Evolutionary conservation across 768 basidiomycete species (phyloP), one percentile per base, ranked within the genome.

Genomic region (Suillus discolor): DNA sequence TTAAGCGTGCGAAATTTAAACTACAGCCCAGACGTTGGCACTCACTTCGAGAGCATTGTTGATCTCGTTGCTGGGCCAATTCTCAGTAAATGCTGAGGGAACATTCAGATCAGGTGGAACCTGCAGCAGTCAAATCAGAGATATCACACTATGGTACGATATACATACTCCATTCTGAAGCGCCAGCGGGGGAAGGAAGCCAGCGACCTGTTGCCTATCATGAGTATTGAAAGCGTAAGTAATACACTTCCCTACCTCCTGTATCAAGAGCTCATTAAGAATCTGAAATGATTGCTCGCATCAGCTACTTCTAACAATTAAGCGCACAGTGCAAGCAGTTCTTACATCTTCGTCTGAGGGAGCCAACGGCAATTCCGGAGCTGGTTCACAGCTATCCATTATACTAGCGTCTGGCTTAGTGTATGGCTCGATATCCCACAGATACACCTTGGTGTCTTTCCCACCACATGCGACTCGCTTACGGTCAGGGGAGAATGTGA

Each of bases 401-500:
- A 61, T 5, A 76, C 78, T 44, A 70, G 71, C 23, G 68, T 69
- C 18, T 68, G 73, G 68, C 76, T 77, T 0, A 68, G 69, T 4
- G 69, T 66, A 15, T 64, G 36, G 25, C 55, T 74, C 71, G 2
- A 71, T 60, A 61, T 79, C 75, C 78, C 76, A 77, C 2, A 78
- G 65, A 38, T 74, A 78, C 44, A 77, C 71, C 11, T 66, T 74
- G 45, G 64, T 47, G 15, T 77, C 76, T 6, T 70, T 60, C 3
- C 71, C 72, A 0, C 72, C 72, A n/a, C 77, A 78, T 38, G 76
- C 68, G 34, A 77, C 67, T 15, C 71, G 71, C 61, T 67, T 67
- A 0, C 76, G 72, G 38, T 79, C 74, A 18, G 55, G 68, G 4
- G 78, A 75, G 51, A 79, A 77, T 16, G 67, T 18, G 61, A 78